Evolutionary conservation across 139 green algal genomes (phyloP).

Genomic region (Chlamydomonas eustigma): DNA sequence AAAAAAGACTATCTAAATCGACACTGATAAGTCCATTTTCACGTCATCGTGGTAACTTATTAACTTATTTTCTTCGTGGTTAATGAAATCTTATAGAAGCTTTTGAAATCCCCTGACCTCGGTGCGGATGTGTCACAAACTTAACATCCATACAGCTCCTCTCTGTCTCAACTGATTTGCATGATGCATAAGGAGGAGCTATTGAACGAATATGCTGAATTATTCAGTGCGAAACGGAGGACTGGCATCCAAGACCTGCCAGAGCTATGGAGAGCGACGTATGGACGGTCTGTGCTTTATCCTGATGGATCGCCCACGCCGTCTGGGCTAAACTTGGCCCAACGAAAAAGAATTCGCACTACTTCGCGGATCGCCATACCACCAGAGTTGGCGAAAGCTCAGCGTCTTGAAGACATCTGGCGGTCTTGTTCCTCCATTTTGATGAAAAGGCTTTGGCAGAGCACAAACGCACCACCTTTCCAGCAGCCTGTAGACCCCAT

Average conservation of each 20-base stretch:
- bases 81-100: no score
- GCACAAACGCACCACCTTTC: slow-evolving; percentile 40
- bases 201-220: background rate
- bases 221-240: background rate
- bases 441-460: slow-evolving; percentile 26
- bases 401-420: slow-evolving; percentile 10
- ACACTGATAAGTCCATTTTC: no score
- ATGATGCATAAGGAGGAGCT: background rate
- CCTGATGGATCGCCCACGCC: background rate
- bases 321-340: background rate
- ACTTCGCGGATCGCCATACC: background rate
- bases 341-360: background rate
- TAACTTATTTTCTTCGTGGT: no score
- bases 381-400: background rate
- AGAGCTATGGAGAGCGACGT: background rate
- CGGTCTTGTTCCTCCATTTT: slow-evolving; percentile 1
- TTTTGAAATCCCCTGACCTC: no score
- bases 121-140: no score
- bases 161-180: background rate
- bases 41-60: no score
- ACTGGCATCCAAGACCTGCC: background rate
- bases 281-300: background rate
- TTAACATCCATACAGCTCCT: no score
- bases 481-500: slow-evolving; percentile 54
- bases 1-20: no score